phyloP scores from a whole-genome alignment of 2,329 filamentous ascomycete genomes.

The Colletotrichum sp. region DNA sequence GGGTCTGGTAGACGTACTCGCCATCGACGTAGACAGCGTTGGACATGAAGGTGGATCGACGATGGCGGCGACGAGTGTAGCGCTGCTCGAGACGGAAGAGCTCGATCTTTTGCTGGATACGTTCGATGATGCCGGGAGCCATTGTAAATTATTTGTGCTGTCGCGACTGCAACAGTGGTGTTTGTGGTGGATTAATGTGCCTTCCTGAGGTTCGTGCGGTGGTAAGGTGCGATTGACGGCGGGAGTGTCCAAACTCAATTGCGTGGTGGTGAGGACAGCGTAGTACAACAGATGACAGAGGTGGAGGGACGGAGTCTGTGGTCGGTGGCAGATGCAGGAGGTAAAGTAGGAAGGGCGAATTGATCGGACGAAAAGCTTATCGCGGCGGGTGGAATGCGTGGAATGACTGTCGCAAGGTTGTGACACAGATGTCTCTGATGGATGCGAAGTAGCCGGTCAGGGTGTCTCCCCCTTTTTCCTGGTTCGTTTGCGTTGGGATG shows the following conservation, averaged over 20 bases:
- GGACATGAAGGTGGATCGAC: constrained; percentile 87
- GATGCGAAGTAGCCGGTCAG: background rate
- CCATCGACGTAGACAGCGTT: constrained; percentile 93
- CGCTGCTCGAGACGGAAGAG: constrained; percentile 94
- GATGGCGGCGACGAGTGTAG: constrained; percentile 86
- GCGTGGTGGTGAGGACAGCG: background rate
- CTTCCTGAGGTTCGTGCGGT: background rate
- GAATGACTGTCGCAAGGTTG: constrained; percentile 10
- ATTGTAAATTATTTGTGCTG: constrained; percentile 31
- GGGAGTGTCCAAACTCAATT: background rate
- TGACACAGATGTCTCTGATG: constrained; percentile 17
- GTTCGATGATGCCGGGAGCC: constrained; percentile 60
- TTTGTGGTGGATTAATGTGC: background rate
- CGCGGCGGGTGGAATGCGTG: background rate
- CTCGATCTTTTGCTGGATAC: constrained; percentile 76
- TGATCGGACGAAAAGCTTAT: constrained; percentile 18
- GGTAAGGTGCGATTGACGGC: background rate
- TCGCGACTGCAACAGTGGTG: background rate
- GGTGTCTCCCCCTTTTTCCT: constrained; percentile 2
- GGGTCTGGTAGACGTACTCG: constrained; percentile 85
- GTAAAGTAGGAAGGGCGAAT: background rate
- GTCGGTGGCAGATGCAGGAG: background rate
- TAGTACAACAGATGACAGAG: constrained; percentile 4
- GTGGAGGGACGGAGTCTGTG: background rate
- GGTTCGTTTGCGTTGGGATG: background rate